Evolutionary conservation across 2,329 filamentous ascomycete species (phyloP).

Genomic region (Xylaria sp.): DNA sequence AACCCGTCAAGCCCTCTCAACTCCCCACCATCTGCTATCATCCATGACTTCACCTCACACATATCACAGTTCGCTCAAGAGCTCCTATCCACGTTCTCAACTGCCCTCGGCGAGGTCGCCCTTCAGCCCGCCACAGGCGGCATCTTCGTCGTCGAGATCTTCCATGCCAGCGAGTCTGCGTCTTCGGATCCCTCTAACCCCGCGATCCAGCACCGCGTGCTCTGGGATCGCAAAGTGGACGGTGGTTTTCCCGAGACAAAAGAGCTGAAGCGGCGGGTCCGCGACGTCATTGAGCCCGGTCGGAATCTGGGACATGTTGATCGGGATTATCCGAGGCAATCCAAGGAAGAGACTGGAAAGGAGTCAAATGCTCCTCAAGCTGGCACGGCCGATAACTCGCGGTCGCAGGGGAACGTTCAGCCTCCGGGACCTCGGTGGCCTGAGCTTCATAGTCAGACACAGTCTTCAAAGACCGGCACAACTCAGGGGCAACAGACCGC

Average conservation of each 20-base stretch:
- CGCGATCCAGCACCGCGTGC: constrained; percentile 41
- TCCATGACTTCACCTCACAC: not conserved
- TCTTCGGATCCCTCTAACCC: constrained; percentile 28
- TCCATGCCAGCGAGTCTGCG: constrained; percentile 28
- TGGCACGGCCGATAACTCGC: not conserved
- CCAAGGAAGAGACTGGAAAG: constrained; percentile 3
- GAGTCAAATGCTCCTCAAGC: constrained; percentile 1
- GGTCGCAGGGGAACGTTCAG: not conserved
- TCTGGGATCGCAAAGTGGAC: constrained; percentile 86
- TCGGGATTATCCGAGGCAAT: constrained; percentile 37
- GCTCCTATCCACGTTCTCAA: constrained; percentile 86
- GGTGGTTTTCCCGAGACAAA: constrained; percentile 94
- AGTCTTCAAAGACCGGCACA: not conserved
- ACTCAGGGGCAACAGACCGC: not conserved
- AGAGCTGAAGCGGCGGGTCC: constrained; percentile 75
- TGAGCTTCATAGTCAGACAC: not conserved
- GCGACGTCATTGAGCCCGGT: constrained; percentile 74
- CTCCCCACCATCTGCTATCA: no score
- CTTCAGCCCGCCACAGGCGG: constrained; percentile 82
- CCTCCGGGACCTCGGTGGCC: constrained; percentile 6
- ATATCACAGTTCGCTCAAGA: constrained; percentile 76
- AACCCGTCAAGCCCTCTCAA: no score
- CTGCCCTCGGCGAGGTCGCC: constrained; percentile 77
- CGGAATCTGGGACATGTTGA: constrained; percentile 80
- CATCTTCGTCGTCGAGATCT: constrained; percentile 69